These are phyloP conservation scores for Gyrodon lividus DNA, from an alignment of 768 basidiomycete species.

Conservation along the genomic window DNA sequence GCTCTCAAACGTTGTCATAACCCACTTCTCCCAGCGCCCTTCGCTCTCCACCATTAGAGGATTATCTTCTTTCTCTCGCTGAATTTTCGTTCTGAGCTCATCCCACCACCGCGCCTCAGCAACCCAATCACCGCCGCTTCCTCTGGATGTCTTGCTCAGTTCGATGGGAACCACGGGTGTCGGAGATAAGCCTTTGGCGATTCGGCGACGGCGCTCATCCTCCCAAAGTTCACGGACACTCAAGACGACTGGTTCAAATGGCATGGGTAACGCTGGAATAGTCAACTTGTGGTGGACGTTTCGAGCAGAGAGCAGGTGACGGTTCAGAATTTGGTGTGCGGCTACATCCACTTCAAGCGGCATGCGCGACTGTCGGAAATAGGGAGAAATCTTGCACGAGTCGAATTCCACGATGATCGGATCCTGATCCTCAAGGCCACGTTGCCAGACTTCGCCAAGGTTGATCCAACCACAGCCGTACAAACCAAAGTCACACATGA, in stretches of 20 bases:
- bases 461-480: conserved; percentile 94
- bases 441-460: conserved; percentile 62
- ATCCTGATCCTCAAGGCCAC: conserved; percentile 37
- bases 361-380: conserved; percentile 65
- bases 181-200: conserved; percentile 63
- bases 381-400: conserved; percentile 49
- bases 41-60: conserved; percentile 21
- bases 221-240: conserved; percentile 96
- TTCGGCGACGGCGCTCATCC: conserved; percentile 81
- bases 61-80: conserved; percentile 38
- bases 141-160: conserved; percentile 61
- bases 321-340: conserved; percentile 83
- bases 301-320: conserved; percentile 61
- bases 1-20: conserved; percentile 90
- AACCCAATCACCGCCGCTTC: conserved; percentile 60
- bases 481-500: conserved; percentile 91
- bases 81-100: conserved; percentile 62
- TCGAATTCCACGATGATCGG: conserved; percentile 9
- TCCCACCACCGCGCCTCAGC: conserved; percentile 77
- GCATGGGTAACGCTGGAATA: conserved; percentile 53
- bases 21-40: conserved; percentile 64
- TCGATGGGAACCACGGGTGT: conserved; percentile 73
- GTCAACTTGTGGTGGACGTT: conserved; percentile 61
- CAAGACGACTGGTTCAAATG: conserved; percentile 74
- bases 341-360: conserved; percentile 82